phyloP scores from a whole-genome alignment of 164 flowering plant genomes.

The Tetrastigma voinierianum region DNA sequence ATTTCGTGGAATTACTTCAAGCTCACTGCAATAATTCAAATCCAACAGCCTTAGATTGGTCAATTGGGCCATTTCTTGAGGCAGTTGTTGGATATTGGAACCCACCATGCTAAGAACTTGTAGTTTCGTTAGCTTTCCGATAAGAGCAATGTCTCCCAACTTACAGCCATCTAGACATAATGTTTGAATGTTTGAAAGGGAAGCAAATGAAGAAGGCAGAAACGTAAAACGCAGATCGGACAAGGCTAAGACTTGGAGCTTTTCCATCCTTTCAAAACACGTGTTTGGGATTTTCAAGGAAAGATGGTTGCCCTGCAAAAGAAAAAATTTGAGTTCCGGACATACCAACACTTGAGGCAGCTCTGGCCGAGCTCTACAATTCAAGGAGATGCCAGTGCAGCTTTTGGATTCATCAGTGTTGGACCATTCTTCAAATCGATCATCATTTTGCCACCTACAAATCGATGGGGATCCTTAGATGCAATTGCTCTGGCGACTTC shows the following conservation, averaged over 20 bases:
- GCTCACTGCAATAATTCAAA: neutral
- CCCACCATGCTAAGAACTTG: constrained; percentile 7
- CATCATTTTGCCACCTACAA: neutral
- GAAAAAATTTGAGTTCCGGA: constrained; percentile 10
- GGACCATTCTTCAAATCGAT: constrained; percentile 1
- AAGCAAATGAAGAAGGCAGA: constrained; percentile 1
- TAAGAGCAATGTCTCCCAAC: neutral
- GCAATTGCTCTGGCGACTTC: too few relatives aligned
- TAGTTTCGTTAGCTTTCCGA: constrained; percentile 14
- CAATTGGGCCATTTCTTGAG: constrained; percentile 16
- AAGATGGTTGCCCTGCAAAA: neutral
- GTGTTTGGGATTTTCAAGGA: neutral
- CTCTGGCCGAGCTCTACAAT: neutral
- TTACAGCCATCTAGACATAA: constrained; percentile 4
- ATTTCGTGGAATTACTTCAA: constrained; percentile 10
- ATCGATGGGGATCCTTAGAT: neutral
- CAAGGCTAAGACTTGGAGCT: constrained; percentile 18
- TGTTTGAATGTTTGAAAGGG: constrained; percentile 11
- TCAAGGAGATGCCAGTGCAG: neutral
- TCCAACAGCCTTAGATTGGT: constrained; percentile 12
- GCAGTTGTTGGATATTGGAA: constrained; percentile 10
- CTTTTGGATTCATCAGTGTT: neutral
- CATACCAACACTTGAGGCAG: constrained; percentile 12
- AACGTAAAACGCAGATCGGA: neutral
- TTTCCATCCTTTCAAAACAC: constrained; percentile 11